Evolutionary conservation across 2,329 filamentous ascomycete species (phyloP), one percentile per base, ranked within the genome.

Genomic region (Calonectria naviculata): DNA sequence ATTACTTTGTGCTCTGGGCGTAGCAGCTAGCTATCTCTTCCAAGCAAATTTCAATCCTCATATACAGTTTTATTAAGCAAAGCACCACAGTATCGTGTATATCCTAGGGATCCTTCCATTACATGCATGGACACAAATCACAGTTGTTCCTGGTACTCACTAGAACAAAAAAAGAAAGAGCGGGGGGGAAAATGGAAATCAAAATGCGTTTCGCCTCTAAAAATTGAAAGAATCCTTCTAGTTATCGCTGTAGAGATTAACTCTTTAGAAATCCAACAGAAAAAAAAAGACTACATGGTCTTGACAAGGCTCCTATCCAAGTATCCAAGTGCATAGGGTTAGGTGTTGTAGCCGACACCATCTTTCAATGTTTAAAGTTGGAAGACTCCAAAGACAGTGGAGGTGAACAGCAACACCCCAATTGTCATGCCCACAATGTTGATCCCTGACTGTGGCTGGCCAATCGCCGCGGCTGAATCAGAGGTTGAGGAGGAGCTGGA

Each of bases 361-460:
- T 36, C 21, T 12, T 8, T 19, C 31, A 21, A 58, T 19, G 13
- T 4, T 72, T 74, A 79, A 38, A 79, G 65, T 68, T 76, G 74
- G 72, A 79, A 74, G 64, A 74, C 76, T 47, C 77, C 78, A 24
- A 77, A 67, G 52, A 75, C 69, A 24, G 78, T 71, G 17, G 82
- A 82, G 5, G 82, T 83, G 67, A 85, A 75, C 28, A 85, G 78
- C 67, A 85, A 72, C 6, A 81, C 82, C 1, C 82, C 82, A 5
- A 84, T 77, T 1, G 80, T 78, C 19, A 84, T 54, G 1, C 83
- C 83, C 0, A 81, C 31, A 4, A 76, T 82, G 73, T 68, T 81
- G 46, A 83, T 63, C 38, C 52, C 52, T 19, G 76, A 72, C 6
- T 77, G 72, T 71, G 78, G 75, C 17, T 65, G 65, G 19, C 73